Base-by-base conservation (phyloP, 169 alveolate genomes). In the Babesia caballi region DNA sequence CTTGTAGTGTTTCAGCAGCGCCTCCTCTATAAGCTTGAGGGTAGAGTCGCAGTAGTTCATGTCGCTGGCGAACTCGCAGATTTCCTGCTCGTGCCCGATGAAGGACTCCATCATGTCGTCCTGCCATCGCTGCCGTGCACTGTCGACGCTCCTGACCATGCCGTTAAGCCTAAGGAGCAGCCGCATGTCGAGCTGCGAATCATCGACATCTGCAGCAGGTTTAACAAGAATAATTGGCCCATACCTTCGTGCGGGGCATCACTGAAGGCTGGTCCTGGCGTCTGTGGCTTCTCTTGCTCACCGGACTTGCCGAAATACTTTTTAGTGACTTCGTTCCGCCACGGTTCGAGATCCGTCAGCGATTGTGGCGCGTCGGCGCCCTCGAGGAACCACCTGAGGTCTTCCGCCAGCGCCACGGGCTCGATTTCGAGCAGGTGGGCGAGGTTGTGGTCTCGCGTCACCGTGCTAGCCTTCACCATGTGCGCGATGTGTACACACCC, bases 21-120 rank as follows among this genome's bases (percentile, higher is more conserved):
- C 59, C 36, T 27, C 70, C 32, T 88, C 90, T 3, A 88, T 47
- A 46, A 80, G 54, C 32, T 47, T n/a, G 40, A 81, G 70, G 19
- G 85, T 49, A 5, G 67, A 53, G 44, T 69, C 87, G 32, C 91
- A 88, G 53, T 83, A 67, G 53, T 84, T 82, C 35, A 88, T 49
- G 56, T 88, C 67, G 6, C 65, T 76, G 30, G 82, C 51, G 41
- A 81, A 75, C 44, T 83, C 78, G 1, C 58, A 38, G 3, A 84
- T 53, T 38, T 88, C 85, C 50, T 78, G 57, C 44, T 74, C 82
- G 49, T 88, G 82, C 54, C 56, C 72, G 33, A 59, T 14, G 32
- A 83, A 77, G 4, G 76, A 56, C 17, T 54, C 51, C 66, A 84
- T 66, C 44, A 82, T 60, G 32, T 88, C 85, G 27, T 83, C 59